A percentile compares a stretch with the other conserved stretches of the same genome.
Evolutionary conservation across 257 asterid genomes (phyloP).

Genomic region (Solanum sejunctum): DNA sequence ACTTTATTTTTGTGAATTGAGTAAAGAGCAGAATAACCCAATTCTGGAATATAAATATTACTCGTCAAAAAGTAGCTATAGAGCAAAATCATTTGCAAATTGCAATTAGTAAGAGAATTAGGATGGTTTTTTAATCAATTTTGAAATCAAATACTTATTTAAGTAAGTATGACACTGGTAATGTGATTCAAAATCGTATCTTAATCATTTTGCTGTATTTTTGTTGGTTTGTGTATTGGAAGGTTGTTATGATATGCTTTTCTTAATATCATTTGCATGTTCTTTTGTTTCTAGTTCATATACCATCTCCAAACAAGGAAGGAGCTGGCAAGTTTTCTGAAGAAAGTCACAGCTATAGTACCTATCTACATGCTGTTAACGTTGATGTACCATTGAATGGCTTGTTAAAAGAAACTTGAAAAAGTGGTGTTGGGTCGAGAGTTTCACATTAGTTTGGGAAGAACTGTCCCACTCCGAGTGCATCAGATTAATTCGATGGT

Average conservation of each 20-base stretch:
- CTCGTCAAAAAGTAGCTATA: not conserved
- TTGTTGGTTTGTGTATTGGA: not conserved
- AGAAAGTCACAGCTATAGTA: slow-evolving; percentile 40
- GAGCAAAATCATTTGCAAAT: not conserved
- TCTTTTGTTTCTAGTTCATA: slow-evolving; percentile 23
- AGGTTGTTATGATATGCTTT: not conserved
- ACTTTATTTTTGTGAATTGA: not conserved
- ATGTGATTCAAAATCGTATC: not conserved
- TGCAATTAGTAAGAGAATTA: not conserved
- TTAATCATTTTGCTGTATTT: not conserved
- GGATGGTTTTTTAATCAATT: not conserved
- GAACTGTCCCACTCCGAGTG: slow-evolving; percentile 82
- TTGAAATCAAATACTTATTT: not conserved
- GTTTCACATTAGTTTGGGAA: slow-evolving; percentile 88
- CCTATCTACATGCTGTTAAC: slow-evolving; percentile 66
- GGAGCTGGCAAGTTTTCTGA: slow-evolving; percentile 45
- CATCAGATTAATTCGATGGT: slow-evolving; percentile 83
- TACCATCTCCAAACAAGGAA: slow-evolving; percentile 52
- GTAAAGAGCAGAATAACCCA: not conserved
- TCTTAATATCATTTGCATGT: not conserved
- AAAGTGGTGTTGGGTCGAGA: slow-evolving; percentile 70
- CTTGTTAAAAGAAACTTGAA: slow-evolving; percentile 44
- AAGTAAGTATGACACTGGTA: not conserved
- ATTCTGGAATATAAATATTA: not conserved
- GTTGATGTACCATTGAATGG: slow-evolving; percentile 48